Percentiles rank a stretch among this genome's conserved stretches.
These are phyloP conservation scores for Aspergillus mulundensis DNA, from an alignment of 495 filamentous ascomycete genomes.

Conservation along the genomic window DNA sequence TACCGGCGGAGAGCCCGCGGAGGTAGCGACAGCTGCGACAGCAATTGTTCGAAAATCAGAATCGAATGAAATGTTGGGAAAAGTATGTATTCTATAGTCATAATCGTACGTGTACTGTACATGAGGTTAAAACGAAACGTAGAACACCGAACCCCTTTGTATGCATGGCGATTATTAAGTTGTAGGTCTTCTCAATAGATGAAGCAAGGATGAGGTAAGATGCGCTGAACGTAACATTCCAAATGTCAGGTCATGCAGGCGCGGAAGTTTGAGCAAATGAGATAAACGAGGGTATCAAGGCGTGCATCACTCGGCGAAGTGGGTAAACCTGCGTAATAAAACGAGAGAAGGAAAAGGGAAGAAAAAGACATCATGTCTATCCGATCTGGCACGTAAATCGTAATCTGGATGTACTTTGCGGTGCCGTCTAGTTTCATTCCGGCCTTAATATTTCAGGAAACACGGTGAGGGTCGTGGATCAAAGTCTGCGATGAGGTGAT, in stretches of 20 bases:
- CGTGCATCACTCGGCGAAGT: not conserved
- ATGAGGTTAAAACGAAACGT: constrained; percentile 5
- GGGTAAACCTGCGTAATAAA: not conserved
- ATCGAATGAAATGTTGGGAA: too few relatives aligned
- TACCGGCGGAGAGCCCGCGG: too few relatives aligned
- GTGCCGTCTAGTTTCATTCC: not conserved
- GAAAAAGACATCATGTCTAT: constrained; percentile 16
- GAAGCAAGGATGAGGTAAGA: not conserved
- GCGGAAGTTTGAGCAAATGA: not conserved
- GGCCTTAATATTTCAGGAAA: not conserved
- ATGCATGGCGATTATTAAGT: constrained; percentile 10
- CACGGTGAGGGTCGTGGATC: not conserved
- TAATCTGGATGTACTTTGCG: constrained; percentile 18
- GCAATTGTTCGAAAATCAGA: not conserved
- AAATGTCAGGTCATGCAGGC: not conserved
- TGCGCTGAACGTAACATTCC: not conserved
- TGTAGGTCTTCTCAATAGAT: not conserved
- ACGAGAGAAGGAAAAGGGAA: not conserved
- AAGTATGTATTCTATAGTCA: constrained; percentile 10
- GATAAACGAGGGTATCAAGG: not conserved
- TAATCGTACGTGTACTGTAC: constrained; percentile 20
- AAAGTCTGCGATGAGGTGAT: constrained; percentile 27
- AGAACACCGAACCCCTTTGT: constrained; percentile 8
- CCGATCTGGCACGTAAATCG: constrained; percentile 26
- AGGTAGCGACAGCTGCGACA: not conserved